phyloP scores from a whole-genome alignment of 805 yeast genomes.

The Saccharomycopsis lassenensis region DNA sequence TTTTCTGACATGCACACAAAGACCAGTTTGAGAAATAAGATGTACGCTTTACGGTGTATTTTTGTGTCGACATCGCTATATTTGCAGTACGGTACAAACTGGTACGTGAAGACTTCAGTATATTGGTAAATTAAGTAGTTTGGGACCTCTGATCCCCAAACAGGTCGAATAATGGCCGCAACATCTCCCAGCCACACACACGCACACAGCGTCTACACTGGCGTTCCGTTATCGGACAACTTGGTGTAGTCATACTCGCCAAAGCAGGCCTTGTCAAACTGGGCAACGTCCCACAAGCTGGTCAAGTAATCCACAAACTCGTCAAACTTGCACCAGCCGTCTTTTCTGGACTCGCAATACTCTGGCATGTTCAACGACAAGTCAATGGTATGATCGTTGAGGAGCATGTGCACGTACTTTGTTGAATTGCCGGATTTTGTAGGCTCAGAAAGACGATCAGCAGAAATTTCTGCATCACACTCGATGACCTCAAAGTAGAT shows the following conservation, averaged over 20 bases:
- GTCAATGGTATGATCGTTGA: slow-evolving; percentile 18
- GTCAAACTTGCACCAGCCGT: slow-evolving; percentile 20
- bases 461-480: slow-evolving; percentile 19
- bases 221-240: slow-evolving; percentile 13
- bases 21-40: no score
- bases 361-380: slow-evolving; percentile 17
- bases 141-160: no score
- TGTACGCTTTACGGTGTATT: no score
- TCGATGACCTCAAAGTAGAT: slow-evolving; percentile 18
- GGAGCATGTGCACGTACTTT: slow-evolving; percentile 18
- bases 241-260: slow-evolving; percentile 7
- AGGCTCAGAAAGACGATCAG: slow-evolving; percentile 10
- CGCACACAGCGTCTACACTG: slow-evolving; percentile 1
- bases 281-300: slow-evolving; percentile 16
- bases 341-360: slow-evolving; percentile 19
- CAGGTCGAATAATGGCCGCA: no score
- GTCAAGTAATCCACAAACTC: slow-evolving; percentile 18
- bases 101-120: no score
- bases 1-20: no score
- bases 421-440: not conserved
- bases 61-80: no score
- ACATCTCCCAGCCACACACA: no score
- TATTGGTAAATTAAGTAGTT: no score
- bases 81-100: no score
- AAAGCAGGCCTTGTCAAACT: slow-evolving; percentile 14